Percentiles rank a stretch among this genome's conserved stretches.
These are phyloP conservation scores for Cephaloascus albidus DNA, from an alignment of 805 yeast genomes.

Conservation along the genomic window DNA sequence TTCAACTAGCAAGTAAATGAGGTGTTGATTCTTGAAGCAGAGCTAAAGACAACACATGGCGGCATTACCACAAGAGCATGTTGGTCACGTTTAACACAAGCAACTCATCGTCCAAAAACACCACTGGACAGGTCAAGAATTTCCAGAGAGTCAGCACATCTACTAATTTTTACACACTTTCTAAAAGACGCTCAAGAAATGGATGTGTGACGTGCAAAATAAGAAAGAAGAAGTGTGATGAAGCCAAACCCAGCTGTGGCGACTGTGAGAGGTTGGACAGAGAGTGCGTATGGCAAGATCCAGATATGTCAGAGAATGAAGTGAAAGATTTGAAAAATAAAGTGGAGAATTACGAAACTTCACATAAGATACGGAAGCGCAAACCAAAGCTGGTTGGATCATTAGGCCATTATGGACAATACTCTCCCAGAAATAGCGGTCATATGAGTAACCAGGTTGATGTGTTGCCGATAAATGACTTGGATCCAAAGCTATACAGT, in stretches of 20 bases:
- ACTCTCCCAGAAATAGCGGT: neutral
- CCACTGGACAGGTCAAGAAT: neutral
- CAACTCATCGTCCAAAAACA: neutral
- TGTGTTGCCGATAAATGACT: neutral
- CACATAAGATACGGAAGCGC: constrained; percentile 32
- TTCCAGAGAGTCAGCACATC: neutral
- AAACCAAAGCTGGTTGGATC: constrained; percentile 7
- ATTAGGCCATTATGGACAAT: constrained; percentile 1
- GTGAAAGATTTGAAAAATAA: constrained; percentile 20
- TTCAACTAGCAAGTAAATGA: no score
- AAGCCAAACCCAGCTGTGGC: constrained; percentile 37
- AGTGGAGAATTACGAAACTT: constrained; percentile 29
- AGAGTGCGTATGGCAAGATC: constrained; percentile 38
- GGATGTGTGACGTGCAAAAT: constrained; percentile 66
- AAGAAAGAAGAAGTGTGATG: constrained; percentile 53
- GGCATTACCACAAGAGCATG: no score
- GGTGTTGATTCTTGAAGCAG: no score
- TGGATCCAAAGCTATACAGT: neutral
- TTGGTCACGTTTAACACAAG: neutral
- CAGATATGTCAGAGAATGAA: constrained; percentile 31
- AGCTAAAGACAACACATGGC: no score
- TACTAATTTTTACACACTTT: constrained; percentile 3
- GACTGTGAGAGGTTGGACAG: constrained; percentile 37
- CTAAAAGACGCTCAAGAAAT: constrained; percentile 34
- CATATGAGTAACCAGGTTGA: neutral